Conservation (phyloP, 208 protist genomes). For the Leishmania braziliensis region DNA sequence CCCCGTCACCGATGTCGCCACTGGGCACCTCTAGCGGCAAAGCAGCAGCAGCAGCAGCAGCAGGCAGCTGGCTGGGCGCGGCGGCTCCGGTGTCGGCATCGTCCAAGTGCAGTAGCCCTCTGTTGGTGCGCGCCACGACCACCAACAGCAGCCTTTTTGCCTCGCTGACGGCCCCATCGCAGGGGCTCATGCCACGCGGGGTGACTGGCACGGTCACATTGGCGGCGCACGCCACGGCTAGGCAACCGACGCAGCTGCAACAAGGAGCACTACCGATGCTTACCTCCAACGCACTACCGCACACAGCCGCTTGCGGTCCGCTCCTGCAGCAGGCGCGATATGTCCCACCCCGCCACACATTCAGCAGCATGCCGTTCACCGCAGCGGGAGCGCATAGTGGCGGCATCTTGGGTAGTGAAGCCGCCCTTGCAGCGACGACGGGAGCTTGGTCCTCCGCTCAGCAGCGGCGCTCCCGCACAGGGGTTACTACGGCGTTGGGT, state of each 20-base stretch:
- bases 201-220: not conserved
- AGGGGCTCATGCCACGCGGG: constrained; percentile 20
- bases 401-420: not conserved
- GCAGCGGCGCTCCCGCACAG: constrained; percentile 3
- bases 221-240: not conserved
- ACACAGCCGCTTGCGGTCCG: not conserved
- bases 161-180: constrained; percentile 18
- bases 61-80: not conserved
- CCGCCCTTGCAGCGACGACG: not conserved
- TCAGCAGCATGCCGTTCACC: not conserved
- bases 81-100: not conserved
- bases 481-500: not conserved
- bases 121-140: constrained; percentile 25
- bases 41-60: not conserved
- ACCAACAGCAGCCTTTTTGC: constrained; percentile 23
- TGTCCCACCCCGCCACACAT: not conserved
- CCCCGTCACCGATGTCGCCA: constrained; percentile 8
- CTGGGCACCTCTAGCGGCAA: not conserved
- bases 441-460: not conserved
- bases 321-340: not conserved
- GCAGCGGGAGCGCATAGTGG: not conserved
- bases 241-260: not conserved
- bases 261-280: constrained; percentile 7
- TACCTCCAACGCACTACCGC: constrained; percentile 5
- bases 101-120: constrained; percentile 17